These are phyloP conservation scores for Aspergillus uvarum DNA, from an alignment of 2,329 filamentous ascomycete species.

Conservation along the genomic window DNA sequence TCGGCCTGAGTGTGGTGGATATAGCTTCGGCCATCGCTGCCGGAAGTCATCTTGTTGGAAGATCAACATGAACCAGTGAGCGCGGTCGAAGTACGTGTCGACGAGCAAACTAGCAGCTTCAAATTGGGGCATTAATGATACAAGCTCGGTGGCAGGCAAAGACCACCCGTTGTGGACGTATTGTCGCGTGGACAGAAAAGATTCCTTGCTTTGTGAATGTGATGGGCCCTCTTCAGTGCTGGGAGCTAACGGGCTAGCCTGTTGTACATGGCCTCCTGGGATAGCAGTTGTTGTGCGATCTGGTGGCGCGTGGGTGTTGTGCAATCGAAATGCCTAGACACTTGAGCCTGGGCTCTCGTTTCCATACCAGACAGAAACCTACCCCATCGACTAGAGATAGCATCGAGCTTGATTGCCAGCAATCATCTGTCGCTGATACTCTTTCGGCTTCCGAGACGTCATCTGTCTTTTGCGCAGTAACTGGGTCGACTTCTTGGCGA, in stretches of 20 bases:
- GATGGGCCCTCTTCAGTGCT: not conserved
- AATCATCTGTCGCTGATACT: not conserved
- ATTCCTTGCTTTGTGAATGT: not conserved
- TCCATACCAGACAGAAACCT: not conserved
- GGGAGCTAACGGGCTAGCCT: not conserved
- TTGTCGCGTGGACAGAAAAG: not conserved
- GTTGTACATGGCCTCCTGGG: conserved; percentile 11
- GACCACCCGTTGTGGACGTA: not conserved
- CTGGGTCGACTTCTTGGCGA: not conserved
- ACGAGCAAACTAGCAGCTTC: conserved; percentile 29
- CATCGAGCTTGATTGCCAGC: conserved; percentile 23
- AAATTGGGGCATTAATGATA: conserved; percentile 21
- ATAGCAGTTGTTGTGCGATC: conserved; percentile 16
- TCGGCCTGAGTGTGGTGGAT: not conserved
- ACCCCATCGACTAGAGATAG: conserved; percentile 23
- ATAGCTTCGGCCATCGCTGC: conserved; percentile 20
- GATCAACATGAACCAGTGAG: conserved; percentile 43
- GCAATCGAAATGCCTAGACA: conserved; percentile 18
- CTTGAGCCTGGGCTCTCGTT: not conserved
- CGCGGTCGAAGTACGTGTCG: conserved; percentile 41
- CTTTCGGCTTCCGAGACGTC: not conserved
- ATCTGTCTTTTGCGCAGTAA: not conserved
- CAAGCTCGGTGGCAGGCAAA: conserved; percentile 12
- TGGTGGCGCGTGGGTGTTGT: conserved; percentile 12
- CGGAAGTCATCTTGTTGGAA: conserved; percentile 39